Base-by-base conservation (phyloP, 805 yeast species). In the Jamesozyma lodderae region DNA sequence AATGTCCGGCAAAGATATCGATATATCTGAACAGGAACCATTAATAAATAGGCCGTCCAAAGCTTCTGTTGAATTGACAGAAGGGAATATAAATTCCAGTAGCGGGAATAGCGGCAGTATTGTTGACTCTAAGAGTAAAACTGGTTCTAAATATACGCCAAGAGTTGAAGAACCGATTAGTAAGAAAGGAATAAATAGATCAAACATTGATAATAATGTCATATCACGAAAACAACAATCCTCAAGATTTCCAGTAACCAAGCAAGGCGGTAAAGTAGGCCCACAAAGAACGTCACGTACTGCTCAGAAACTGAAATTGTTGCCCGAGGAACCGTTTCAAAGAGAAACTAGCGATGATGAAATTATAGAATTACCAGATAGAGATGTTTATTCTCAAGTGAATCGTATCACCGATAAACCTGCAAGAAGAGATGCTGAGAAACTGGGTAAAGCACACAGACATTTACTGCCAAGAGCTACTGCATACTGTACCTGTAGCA, bases 401-500 rank as follows among this genome's bases (percentile, higher is more conserved):
- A 73, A 79, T 39, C 71, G 81, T 43, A 88, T 88, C 45, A 85
- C 80, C 24, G 96, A 90, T 47, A 71, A 81, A 16, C 80, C 92
- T 1, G 96, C 96, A 1, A 69, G 96, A 48, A 80, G 78, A 46
- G 97, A 90, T 66, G 97, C 98, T 0, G 96, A 88, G 56, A 75
- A 88, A 36, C 66, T 92, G 41, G 95, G 96, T 3, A 92, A 88
- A 57, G 61, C 63, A 25, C 69, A 68, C 45, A 66, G 97, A 43
- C 81, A 81, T 24, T 63, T 86, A 44, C 69, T 92, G 40, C 97
- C 98, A 3, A 68, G 98, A 44, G 96, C 88, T 1, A 90, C 97
- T 0, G 95, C 96, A 3, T 92, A 87, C 57, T 90, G 97, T 62
- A 90, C 97, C 0, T 87, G 96, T 20, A 88, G 96, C 22, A 77